Evolutionary conservation across 306 rosid species (phyloP), one percentile per base, ranked within the genome.

Genomic region (Oxytropis ochrocephala): DNA sequence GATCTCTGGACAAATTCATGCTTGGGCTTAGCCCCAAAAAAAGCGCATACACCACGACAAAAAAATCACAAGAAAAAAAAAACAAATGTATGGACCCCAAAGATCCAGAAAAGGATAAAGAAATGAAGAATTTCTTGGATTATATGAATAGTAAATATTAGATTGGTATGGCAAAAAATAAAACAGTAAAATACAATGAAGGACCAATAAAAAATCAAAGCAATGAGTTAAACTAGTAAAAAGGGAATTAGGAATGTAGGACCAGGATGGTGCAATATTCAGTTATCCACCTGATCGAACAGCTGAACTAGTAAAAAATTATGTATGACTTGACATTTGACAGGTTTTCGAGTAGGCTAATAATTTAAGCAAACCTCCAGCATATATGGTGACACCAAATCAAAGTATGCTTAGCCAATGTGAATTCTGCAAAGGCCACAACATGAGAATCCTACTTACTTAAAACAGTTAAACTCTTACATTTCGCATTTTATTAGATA

Each of bases 401-500:
- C 8, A 70, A 50, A 17, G 71, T 76, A 62, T 66, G 73, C 61
- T 16, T 21, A 52, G 67, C 64, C 54, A 64, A 76, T 64, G 11
- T 36, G 59, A 69, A 62, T 54, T 68, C 30, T 77, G 43, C 11
- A 38, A 6, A n/a, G 11, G 48, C 64, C 74, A 59, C 52, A 43
- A 57, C 59, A 88, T 52, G 64, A 76, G 46, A 75, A 56, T 67
- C 49, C 17, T 59, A 70, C 76, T 82, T 17, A 74, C 72, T 64
- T 11, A 61, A 58, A 58, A 33, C 24, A 35, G 65, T 58, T 58
- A 60, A 66, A 58, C 53, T 69, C 72, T 59, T 66, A 50, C 42
- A 50, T 76, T 73, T 73, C 29, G 58, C 69, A 11, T 8, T 50
- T 50, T 38, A 72, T 84, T 75, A 47, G 88, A 82, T 82, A 74